Conservation (phyloP, 495 filamentous ascomycete genomes). For the Cetradonia linearis region DNA sequence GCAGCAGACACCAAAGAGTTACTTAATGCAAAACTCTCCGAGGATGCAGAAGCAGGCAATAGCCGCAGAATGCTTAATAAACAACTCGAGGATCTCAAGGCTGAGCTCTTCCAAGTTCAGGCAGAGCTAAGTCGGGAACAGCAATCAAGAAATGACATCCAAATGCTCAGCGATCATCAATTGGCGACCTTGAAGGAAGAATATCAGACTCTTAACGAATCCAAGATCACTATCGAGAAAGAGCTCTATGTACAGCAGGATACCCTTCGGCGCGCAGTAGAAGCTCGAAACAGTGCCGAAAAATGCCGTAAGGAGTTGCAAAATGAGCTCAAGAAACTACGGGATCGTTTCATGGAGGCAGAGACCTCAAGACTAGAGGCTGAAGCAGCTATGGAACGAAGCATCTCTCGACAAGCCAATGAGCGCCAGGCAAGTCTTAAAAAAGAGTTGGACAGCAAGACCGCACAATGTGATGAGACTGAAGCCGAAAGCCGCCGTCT, state of each 20-base stretch:
- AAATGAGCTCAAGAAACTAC: constrained; percentile 67
- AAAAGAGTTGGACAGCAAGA: constrained; percentile 66
- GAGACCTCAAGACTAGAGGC: constrained; percentile 79
- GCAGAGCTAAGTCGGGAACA: constrained; percentile 82
- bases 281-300: constrained; percentile 67
- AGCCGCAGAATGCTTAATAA: constrained; percentile 77
- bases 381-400: constrained; percentile 70
- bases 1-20: constrained; percentile 77
- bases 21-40: constrained; percentile 77
- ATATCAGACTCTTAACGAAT: constrained; percentile 77
- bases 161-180: constrained; percentile 84
- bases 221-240: constrained; percentile 96
- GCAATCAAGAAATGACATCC: constrained; percentile 93
- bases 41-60: constrained; percentile 77
- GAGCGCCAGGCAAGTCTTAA: constrained; percentile 71
- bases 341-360: constrained; percentile 68
- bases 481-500: constrained; percentile 68
- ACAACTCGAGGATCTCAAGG: constrained; percentile 79
- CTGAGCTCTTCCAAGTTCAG: constrained; percentile 73
- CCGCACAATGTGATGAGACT: constrained; percentile 58
- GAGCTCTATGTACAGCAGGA: constrained; percentile 98
- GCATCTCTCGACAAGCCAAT: constrained; percentile 62
- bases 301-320: constrained; percentile 83
- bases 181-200: constrained; percentile 71
- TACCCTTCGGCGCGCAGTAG: constrained; percentile 75